These are phyloP conservation scores for Eucalyptus globulus DNA, from an alignment of 345 rosid species.

Conservation along the genomic window DNA sequence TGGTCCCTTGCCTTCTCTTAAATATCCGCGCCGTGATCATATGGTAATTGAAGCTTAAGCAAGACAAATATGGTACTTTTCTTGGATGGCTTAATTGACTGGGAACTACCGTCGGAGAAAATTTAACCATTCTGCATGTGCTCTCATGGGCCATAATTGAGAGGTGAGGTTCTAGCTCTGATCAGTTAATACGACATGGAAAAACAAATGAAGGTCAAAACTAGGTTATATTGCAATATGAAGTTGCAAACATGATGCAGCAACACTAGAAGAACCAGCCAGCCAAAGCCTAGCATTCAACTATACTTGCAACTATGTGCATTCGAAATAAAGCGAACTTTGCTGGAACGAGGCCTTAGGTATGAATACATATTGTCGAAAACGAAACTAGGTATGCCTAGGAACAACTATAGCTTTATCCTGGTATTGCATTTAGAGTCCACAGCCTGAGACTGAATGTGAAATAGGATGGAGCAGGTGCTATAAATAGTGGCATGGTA, in stretches of 20 bases:
- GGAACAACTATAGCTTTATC: slow-evolving; percentile 4
- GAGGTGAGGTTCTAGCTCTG: not conserved
- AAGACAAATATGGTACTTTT: not conserved
- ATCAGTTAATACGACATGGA: not conserved
- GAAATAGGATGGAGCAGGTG: slow-evolving; percentile 10
- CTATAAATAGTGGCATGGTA: slow-evolving; percentile 3
- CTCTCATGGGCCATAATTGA: not conserved
- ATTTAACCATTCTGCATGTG: not conserved
- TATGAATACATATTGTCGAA: not conserved
- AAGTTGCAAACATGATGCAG: not conserved
- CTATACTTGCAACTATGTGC: not conserved
- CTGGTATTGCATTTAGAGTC: slow-evolving; percentile 6
- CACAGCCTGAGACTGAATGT: not conserved
- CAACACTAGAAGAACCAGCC: not conserved
- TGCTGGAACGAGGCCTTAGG: not conserved
- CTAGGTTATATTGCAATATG: not conserved
- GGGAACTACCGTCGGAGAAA: not conserved
- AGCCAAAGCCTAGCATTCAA: not conserved
- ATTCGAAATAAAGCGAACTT: not conserved
- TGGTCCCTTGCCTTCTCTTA: not conserved
- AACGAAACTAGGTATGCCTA: not conserved
- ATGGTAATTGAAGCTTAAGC: not conserved
- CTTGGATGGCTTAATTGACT: not conserved
- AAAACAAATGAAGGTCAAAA: not conserved
- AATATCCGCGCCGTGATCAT: not conserved